Evolutionary conservation across 495 filamentous ascomycete genomes (phyloP), one percentile per base, ranked within the genome.

Genomic region (Sabuloglossum arenarium): DNA sequence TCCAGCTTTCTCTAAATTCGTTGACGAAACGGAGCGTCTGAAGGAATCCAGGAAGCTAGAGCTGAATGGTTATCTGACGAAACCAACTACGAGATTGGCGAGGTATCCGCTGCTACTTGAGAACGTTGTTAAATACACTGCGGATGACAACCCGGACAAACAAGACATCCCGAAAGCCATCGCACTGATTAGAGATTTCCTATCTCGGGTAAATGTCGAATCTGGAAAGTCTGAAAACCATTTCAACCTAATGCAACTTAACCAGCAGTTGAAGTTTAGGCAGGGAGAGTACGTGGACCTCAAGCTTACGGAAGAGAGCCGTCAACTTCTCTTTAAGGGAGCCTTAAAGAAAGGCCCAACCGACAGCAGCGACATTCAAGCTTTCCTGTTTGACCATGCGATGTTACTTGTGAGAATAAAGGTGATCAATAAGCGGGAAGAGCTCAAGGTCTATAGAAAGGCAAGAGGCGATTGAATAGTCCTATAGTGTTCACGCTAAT

Each of bases 181-280:
- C 60, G 75, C 70, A 47, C 73, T 83, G 65, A 95, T 99, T 67
- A 81, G 88, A 57, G 85, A 90, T 56, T 82, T 93, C 61, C 68
- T 99, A 52, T 81, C 78, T 21, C 78, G 83, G 59, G 93, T 99
- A 62, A 99, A 99, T 66, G 73, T 81, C 11, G 93, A 96, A 67
- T 93, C 87, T 62, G 93, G 93, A 60, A 95, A 91, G 69, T 87
- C 91, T 1, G 93, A 99, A 69, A 99, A 99, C 63, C 85, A 90
- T 53, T 97, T 94, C 72, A 97, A 97, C 67, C 72, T 99, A 39
- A 85, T 88, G 65, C 84, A 86, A 61, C 74, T 99, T 16, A 89
- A 95, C 64, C 76, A 85, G 53, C 83, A 94, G 57, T 76, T 99
- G 58, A 86, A 87, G 60, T 97, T 91, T 73, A 73, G 79, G 29